These are phyloP conservation scores for Trametes hirsuta DNA, from an alignment of 1,284 basidiomycete species.

Conservation along the genomic window DNA sequence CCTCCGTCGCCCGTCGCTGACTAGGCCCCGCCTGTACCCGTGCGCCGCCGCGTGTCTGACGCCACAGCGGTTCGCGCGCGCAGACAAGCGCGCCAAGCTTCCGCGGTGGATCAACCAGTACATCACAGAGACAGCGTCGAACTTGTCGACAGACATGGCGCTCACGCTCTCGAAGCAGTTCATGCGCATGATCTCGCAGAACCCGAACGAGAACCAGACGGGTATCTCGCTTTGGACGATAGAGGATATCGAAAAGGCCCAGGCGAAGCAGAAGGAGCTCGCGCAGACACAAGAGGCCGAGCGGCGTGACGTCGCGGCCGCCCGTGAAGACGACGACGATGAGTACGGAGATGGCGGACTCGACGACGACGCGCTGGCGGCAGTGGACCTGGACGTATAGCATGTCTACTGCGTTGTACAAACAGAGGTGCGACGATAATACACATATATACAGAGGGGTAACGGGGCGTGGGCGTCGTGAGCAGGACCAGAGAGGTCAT, in stretches of 20 bases:
- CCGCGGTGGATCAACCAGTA: conserved; percentile 99
- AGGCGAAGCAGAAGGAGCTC: conserved; percentile 73
- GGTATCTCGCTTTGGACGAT: conserved; percentile 95
- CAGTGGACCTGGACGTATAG: conserved; percentile 54
- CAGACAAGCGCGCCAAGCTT: conserved; percentile 96
- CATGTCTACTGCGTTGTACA: conserved; percentile 18
- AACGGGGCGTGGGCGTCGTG: conserved; percentile 1
- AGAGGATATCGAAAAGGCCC: conserved; percentile 81
- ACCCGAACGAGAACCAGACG: conserved; percentile 93
- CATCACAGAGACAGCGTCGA: conserved; percentile 96
- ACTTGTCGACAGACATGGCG: conserved; percentile 99
- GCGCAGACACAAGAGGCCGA: conserved; percentile 47
- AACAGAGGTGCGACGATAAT: conserved; percentile 6
- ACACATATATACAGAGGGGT: conserved; percentile 13
- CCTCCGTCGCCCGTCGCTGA: not conserved
- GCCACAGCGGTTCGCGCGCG: conserved; percentile 88
- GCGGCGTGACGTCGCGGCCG: conserved; percentile 32
- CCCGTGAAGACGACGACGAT: conserved; percentile 31
- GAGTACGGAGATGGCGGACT: conserved; percentile 77
- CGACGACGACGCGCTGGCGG: conserved; percentile 65
- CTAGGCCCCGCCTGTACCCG: not conserved
- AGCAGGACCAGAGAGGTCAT: not conserved
- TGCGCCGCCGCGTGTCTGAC: not conserved
- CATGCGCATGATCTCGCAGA: conserved; percentile 97
- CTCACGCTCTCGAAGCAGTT: conserved; percentile 95